Evolutionary conservation across 441 rosid species (phyloP).

Genomic region (Pelargonium australe): DNA sequence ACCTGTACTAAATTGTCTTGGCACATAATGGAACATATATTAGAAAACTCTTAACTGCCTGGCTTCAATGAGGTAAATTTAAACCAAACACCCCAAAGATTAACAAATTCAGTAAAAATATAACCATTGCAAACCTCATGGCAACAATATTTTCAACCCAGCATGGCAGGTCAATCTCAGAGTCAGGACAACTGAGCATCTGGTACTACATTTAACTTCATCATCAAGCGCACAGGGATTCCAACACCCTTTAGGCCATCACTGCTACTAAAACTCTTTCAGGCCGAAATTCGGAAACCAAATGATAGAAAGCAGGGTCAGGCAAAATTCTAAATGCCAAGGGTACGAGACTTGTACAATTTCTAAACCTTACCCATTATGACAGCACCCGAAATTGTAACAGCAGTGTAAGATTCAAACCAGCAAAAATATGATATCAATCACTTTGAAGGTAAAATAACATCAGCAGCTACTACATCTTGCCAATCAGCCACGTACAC

Average conservation of each 20-base stretch:
- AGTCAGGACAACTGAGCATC: slow-evolving; percentile 1
- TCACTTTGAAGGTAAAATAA: not conserved
- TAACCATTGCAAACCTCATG: slow-evolving; percentile 7
- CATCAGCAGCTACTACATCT: slow-evolving; percentile 10
- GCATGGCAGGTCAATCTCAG: not conserved
- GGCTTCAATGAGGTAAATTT: not conserved
- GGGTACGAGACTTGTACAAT: not conserved
- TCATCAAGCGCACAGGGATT: not conserved
- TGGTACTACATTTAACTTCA: slow-evolving; percentile 4
- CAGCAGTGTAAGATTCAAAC: not conserved
- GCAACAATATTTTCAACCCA: slow-evolving; percentile 2
- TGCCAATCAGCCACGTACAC: slow-evolving; percentile 5
- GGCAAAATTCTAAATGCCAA: not conserved
- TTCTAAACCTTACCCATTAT: slow-evolving; percentile 5
- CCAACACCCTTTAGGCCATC: slow-evolving; percentile 3
- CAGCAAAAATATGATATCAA: slow-evolving; percentile 9
- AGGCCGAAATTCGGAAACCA: not conserved
- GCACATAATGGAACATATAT: slow-evolving; percentile 1
- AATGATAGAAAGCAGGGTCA: not conserved
- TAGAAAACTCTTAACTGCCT: not conserved
- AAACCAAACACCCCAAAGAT: not conserved
- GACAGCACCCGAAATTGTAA: not conserved
- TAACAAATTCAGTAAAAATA: not conserved
- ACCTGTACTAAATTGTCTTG: slow-evolving; percentile 10
- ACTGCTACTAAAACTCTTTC: slow-evolving; percentile 9